These are phyloP conservation scores for Luvunga scandens DNA, from an alignment of 345 rosid genomes.

Conservation along the genomic window DNA sequence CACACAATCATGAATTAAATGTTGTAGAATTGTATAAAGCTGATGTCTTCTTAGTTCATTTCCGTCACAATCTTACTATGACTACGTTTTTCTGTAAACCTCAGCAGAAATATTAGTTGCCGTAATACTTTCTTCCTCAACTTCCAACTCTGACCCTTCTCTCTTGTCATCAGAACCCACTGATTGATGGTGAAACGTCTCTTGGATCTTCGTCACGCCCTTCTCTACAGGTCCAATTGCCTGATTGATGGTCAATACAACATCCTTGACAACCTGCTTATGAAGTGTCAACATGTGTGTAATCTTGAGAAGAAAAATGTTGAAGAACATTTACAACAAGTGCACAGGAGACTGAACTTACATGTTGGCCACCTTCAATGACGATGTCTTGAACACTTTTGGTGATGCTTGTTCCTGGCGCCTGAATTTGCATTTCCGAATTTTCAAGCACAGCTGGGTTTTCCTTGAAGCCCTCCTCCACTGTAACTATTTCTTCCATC, in stretches of 20 bases:
- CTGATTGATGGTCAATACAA: slow-evolving; percentile 80
- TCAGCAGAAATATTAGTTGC: not conserved
- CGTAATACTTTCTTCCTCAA: slow-evolving; percentile 26
- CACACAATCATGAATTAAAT: not conserved
- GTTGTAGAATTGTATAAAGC: not conserved
- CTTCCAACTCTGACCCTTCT: slow-evolving; percentile 32
- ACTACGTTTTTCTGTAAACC: not conserved
- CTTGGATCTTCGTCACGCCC: slow-evolving; percentile 81
- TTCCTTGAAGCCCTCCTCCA: slow-evolving; percentile 31
- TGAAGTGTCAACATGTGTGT: not conserved
- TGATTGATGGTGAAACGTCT: slow-evolving; percentile 45
- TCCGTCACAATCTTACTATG: not conserved
- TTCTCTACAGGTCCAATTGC: slow-evolving; percentile 84
- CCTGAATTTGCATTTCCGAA: slow-evolving; percentile 51
- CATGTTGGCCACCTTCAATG: slow-evolving; percentile 71
- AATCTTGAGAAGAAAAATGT: not conserved
- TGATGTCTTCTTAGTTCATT: not conserved
- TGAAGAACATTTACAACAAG: not conserved
- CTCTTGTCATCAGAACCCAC: slow-evolving; percentile 32
- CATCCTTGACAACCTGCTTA: slow-evolving; percentile 69
- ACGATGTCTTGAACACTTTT: slow-evolving; percentile 90
- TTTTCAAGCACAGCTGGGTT: slow-evolving; percentile 38
- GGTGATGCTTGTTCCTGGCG: slow-evolving; percentile 71
- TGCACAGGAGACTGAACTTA: slow-evolving; percentile 19
- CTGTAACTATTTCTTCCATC: slow-evolving; percentile 35